Evolutionary conservation across 1,284 basidiomycete genomes (phyloP).

Genomic region (Leccinum subrobustum): DNA sequence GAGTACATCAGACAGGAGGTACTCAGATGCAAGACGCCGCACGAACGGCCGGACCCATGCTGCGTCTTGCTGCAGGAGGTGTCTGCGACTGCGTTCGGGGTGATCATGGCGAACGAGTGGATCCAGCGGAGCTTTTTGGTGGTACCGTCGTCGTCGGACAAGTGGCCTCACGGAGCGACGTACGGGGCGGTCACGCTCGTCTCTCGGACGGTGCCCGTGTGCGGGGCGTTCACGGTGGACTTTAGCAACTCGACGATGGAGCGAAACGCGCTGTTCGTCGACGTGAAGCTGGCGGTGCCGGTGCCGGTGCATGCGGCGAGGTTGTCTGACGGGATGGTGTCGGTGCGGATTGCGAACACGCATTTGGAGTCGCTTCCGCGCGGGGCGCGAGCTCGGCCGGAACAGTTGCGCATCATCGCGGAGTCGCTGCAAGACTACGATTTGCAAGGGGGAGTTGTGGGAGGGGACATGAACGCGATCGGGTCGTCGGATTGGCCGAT

Average conservation of each 20-base stretch:
- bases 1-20: slow-evolving; percentile 52
- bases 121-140: slow-evolving; percentile 57
- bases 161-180: slow-evolving; percentile 47
- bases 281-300: slow-evolving; percentile 47
- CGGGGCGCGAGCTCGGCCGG: slow-evolving; percentile 45
- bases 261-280: slow-evolving; percentile 56
- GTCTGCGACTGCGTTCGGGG: slow-evolving; percentile 39
- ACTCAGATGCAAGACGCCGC: slow-evolving; percentile 39
- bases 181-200: slow-evolving; percentile 70
- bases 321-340: slow-evolving; percentile 37
- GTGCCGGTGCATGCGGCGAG: slow-evolving; percentile 24
- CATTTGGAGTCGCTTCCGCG: slow-evolving; percentile 61
- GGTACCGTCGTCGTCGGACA: slow-evolving; percentile 47
- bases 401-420: slow-evolving; percentile 53
- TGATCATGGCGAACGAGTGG: slow-evolving; percentile 57
- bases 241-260: slow-evolving; percentile 50
- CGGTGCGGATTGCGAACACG: slow-evolving; percentile 62
- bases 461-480: slow-evolving; percentile 72
- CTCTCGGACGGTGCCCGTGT: slow-evolving; percentile 51
- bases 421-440: slow-evolving; percentile 44
- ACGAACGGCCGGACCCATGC: slow-evolving; percentile 50
- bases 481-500: slow-evolving; percentile 42
- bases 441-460: slow-evolving; percentile 56
- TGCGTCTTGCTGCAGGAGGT: slow-evolving; percentile 70
- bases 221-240: slow-evolving; percentile 42